Base-by-base conservation (phyloP, 805 yeast species). In the Kluyveromyces wickerhamii region DNA sequence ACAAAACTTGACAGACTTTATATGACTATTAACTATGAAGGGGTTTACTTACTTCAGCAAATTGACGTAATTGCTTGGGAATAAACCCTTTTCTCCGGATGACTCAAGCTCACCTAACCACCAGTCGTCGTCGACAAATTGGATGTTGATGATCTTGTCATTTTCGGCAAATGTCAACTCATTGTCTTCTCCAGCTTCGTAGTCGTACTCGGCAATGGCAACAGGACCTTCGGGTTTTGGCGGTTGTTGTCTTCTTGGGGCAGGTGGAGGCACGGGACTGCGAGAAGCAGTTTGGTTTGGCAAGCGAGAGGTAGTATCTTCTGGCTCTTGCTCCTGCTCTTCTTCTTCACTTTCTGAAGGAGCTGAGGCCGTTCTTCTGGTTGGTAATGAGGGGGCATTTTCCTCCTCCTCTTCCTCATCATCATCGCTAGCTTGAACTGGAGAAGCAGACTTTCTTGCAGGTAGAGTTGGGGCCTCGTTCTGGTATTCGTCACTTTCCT, bases 101-200 rank as follows among this genome's bases (percentile, higher is more conserved):
- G 32, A 39, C 38, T 60, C 69, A 47, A 79, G 69, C 42, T 74
- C 77, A 34, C 98, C 98, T 36, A 81, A 68, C 97, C 97, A 92
- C 98, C 98, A 92, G 55, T 85, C 95, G 29, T 85, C 95, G 49
- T 87, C 95, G 12, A 84, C 81, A 57, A 84, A 82, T 48, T 87
- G 94, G 42, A 92, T 81, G 40, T 86, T 82, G 13, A 75, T 65
- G 42, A 92, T 86, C 40, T 68, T 51, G 47, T 86, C 97, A 35
- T 89, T 94, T 54, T 85, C 95, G 16, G 66, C 71, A 58, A 92
- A 92, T 2, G 76, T 71, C 40, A 92, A 67, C 62, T 92, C 98
- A 52, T 88, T 92, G 44, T 81, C 95, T 61, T 92, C 98, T 18
- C 79, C 79, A 21, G 94, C 95, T 33, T 81, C 95, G 56, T 89